Conservation (phyloP, 495 filamentous ascomycete species). For the Trichocladium uniseriatum region DNA sequence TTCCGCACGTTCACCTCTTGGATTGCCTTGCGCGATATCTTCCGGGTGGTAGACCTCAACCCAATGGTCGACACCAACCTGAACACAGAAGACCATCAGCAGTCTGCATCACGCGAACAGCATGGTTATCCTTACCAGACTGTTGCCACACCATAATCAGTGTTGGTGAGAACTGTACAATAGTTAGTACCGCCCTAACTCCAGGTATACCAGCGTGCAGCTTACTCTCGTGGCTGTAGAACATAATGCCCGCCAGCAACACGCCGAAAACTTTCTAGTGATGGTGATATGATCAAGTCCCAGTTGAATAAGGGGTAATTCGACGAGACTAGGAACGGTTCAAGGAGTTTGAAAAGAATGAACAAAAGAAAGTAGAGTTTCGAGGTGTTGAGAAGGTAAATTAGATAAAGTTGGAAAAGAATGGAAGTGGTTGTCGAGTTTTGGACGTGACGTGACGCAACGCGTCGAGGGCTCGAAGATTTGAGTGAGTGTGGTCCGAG, state of each 20-base stretch:
- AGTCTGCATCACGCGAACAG: background rate
- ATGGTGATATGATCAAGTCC: background rate
- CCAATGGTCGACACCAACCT: conserved; percentile 91
- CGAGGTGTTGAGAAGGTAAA: background rate
- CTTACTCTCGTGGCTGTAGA: conserved; percentile 85
- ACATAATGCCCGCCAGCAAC: conserved; percentile 46
- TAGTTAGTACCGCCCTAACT: conserved; percentile 9
- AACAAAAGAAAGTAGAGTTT: background rate
- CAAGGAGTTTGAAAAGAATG: background rate
- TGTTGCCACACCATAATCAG: conserved; percentile 84
- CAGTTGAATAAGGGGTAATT: background rate
- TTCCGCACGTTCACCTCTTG: conserved; percentile 76
- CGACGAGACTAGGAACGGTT: background rate
- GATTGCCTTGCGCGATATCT: conserved; percentile 79
- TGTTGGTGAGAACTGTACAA: conserved; percentile 67
- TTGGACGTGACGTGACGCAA: background rate
- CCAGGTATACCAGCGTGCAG: too few relatives aligned
- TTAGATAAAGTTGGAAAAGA: background rate
- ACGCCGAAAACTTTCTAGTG: background rate
- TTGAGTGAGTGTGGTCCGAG: background rate
- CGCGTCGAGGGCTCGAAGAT: background rate
- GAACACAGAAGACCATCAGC: background rate
- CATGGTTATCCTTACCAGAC: conserved; percentile 59
- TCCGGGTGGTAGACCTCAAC: conserved; percentile 54
- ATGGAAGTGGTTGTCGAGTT: background rate